These are phyloP conservation scores for Colletotrichum limetticola DNA, from an alignment of 2,329 filamentous ascomycete species.

Conservation along the genomic window DNA sequence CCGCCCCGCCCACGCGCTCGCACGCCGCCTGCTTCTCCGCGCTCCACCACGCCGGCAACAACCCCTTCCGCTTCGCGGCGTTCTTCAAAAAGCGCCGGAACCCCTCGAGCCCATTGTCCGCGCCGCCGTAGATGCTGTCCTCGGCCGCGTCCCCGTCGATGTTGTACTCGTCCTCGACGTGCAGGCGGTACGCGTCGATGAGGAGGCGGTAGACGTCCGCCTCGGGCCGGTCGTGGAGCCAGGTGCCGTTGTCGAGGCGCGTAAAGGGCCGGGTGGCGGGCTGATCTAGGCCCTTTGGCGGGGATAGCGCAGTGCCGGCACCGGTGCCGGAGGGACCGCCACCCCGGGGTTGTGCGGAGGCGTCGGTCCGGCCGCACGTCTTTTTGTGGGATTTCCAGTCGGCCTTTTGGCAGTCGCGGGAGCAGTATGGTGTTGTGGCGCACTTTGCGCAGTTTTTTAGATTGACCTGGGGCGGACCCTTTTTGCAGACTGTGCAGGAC, in stretches of 20 bases:
- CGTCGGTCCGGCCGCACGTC: constrained; percentile 44
- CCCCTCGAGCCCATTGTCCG: constrained; percentile 38
- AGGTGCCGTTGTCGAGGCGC: constrained; percentile 51
- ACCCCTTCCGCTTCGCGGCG: neutral
- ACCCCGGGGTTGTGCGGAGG: neutral
- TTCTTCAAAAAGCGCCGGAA: constrained; percentile 50
- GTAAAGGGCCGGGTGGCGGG: constrained; percentile 50
- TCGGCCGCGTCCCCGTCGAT: constrained; percentile 40
- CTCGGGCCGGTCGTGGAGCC: constrained; percentile 55
- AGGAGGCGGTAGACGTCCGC: constrained; percentile 57
- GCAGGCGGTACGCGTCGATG: constrained; percentile 60
- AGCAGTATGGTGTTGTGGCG: constrained; percentile 54
- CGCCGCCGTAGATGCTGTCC: constrained; percentile 45
- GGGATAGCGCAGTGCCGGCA: constrained; percentile 11
- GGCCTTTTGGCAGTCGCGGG: constrained; percentile 59
- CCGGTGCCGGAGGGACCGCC: neutral
- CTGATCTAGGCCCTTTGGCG: constrained; percentile 43
- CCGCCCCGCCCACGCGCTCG: constrained; percentile 43
- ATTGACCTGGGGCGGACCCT: too few species aligned
- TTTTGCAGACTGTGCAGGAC: too few species aligned
- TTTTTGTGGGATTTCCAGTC: constrained; percentile 63
- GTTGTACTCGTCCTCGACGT: constrained; percentile 49
- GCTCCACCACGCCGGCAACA: constrained; percentile 59
- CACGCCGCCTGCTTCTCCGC: constrained; percentile 50
- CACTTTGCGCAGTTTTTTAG: too few species aligned